Base-by-base conservation (phyloP, 768 basidiomycete genomes). In the Candolleomyces efflorescens region DNA sequence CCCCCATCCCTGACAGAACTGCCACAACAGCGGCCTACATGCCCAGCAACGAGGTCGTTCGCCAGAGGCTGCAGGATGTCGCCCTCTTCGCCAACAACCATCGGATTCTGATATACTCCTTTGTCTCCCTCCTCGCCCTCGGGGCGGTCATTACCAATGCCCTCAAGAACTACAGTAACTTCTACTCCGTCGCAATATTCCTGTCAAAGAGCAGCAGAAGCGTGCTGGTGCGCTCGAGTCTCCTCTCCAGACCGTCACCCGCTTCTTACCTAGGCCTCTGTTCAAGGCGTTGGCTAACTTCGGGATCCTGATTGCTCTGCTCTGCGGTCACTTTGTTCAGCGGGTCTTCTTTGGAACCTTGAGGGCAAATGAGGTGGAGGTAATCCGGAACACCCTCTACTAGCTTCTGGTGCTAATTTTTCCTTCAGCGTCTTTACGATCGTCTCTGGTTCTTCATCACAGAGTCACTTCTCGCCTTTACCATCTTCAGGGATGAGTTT, bases 391-490 rank as follows among this genome's bases (percentile, higher is more conserved):
- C 36, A 39, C 6, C 37, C 38, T 26, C 5, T 47, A 36, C 53
- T 36, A 15, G n/a, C 13, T 38, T 43, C 49, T 46, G 50, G 11
- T 11, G 12, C 55, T n/a, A n/a, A 55, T 54, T 12, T n/a, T 43
- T 22, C 55, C n/a, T 32, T 54, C 17, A 99, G 96, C 89, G 95
- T 26, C 79, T 99, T 1, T 97, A 98, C 70, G 96, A 98, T 68
- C 82, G 92, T 62, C 82, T 93, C 27, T 98, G 97, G 96, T 94
- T 95, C 75, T 97, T 97, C 73, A 83, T 98, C 51, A 98, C 97
- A 1, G 97, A 99, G 70, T 95, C 93, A 6, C 78, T 99, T 37
- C 77, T 99, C 52, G 96, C 97, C 0, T 90, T 98, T 69, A 97
- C 97, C 37, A 98, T 98, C 63, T 99, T 99, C 74, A 83, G 94